Percentiles rank a stretch among this genome's conserved stretches.
Conservation (phyloP, 768 basidiomycete species). For the Epithele typhae region DNA sequence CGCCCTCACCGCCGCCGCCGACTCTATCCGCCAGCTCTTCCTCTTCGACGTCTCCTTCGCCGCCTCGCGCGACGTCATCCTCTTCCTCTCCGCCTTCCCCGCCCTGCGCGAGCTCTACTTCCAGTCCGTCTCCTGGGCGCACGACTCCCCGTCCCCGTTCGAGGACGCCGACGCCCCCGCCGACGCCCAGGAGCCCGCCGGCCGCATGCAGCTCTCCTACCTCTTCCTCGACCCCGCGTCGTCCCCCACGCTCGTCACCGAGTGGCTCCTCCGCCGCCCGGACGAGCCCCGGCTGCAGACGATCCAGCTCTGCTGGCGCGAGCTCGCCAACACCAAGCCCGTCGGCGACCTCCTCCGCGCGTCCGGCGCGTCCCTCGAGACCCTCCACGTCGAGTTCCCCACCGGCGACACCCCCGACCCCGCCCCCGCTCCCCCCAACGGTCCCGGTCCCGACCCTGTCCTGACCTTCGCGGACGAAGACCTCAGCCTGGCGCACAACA, state of each 20-base stretch:
- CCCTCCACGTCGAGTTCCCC: conserved; percentile 25
- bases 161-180: neutral
- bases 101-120: conserved; percentile 24
- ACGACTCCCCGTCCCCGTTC: conserved; percentile 17
- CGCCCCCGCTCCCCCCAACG: neutral
- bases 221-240: conserved; percentile 25
- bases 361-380: conserved; percentile 24
- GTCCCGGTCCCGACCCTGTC: neutral
- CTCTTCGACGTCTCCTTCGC: conserved; percentile 26
- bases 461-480: conserved; percentile 15
- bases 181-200: neutral
- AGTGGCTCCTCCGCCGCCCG: conserved; percentile 24
- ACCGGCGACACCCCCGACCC: conserved; percentile 13
- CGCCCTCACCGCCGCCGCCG: conserved; percentile 17
- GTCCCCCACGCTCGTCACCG: conserved; percentile 26
- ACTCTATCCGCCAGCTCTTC: conserved; percentile 18
- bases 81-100: conserved; percentile 24
- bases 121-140: conserved; percentile 25
- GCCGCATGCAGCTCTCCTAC: conserved; percentile 22
- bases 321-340: conserved; percentile 21
- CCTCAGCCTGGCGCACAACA: conserved; percentile 24
- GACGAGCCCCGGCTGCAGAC: conserved; percentile 21
- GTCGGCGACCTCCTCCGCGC: conserved; percentile 23
- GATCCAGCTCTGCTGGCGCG: conserved; percentile 28
- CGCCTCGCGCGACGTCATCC: conserved; percentile 22